Evolutionary conservation across 2,329 filamentous ascomycete species (phyloP), one percentile per base, ranked within the genome.

Genomic region (Aspergillus novoparasiticus): DNA sequence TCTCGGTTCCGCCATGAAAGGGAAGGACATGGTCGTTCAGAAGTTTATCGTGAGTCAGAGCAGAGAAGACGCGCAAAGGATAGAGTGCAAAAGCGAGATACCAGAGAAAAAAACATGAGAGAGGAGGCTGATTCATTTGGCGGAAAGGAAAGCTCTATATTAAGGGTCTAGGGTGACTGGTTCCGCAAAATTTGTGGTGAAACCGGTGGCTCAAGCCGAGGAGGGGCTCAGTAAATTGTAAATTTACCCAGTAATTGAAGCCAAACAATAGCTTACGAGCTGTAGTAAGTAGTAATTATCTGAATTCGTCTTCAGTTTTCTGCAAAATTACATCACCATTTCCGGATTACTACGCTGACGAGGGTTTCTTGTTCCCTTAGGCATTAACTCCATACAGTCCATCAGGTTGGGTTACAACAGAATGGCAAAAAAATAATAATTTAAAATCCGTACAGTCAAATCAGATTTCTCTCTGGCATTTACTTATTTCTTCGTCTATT

Each of bases 311-410:
- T 54, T 54, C 16, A 12, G n/a, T n/a, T 8, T 16, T 39, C 32
- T 39, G 30, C 32, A 36, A 26, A 55, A 55, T 55, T 55, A 55
- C 51, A 55, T 55, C 51, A 55, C 32, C 51, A 55, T 55, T 54
- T 19, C 14, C 9, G 12, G n/a, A 19, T n/a, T 54, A 23, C 32
- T 36, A 30, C 50, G 14, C 16, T 19, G 32, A 23, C 12, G 10
- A n/a, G 28, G 23, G 21, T 28, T 19, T 28, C 30, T 54, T 54
- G 51, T 54, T 36, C 51, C 32, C 32, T 55, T 36, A 39, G 51
- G 51, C 51, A 55, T 26, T 32, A 41, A 51, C 28, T 51, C 45
- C 45, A 23, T 16, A 48, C n/a, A 28, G 16, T n/a, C 9, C 19
- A 32, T 55, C 30, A 12, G n/a, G 26, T 39, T 39, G 34, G 51